A percentile compares a stretch with the other conserved stretches of the same genome.
phyloP scores from a whole-genome alignment of 129 eudicot genomes.

The Lactuca saligna region DNA sequence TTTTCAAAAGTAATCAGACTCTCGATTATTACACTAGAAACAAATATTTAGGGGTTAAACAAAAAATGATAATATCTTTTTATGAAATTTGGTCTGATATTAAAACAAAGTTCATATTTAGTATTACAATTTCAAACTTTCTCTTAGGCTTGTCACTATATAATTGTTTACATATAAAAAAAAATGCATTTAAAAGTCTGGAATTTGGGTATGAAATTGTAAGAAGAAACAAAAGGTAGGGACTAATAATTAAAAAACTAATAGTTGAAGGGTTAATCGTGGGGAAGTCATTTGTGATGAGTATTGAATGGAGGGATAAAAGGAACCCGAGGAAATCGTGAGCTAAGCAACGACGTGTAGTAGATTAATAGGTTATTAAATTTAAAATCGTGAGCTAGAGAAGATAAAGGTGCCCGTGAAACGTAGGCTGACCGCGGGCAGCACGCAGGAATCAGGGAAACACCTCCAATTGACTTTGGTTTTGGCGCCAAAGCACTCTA shows the following conservation, averaged over 20 bases:
- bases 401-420: slow-evolving; percentile 34
- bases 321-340: slow-evolving; percentile 74
- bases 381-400: background rate
- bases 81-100: background rate
- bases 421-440: slow-evolving; percentile 44
- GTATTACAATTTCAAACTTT: background rate
- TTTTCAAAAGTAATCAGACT: no score
- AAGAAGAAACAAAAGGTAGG: background rate
- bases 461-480: slow-evolving; percentile 36
- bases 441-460: slow-evolving; percentile 35
- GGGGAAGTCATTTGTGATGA: slow-evolving; percentile 4
- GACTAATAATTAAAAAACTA: slow-evolving; percentile 3
- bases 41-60: no score
- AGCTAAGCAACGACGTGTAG: slow-evolving; percentile 22
- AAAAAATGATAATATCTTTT: no score
- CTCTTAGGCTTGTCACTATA: background rate
- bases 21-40: no score
- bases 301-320: slow-evolving; percentile 28
- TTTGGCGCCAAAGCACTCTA: slow-evolving; percentile 38
- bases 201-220: background rate
- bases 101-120: background rate
- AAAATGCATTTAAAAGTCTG: background rate
- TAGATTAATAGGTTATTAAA: slow-evolving; percentile 12
- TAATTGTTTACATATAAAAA: background rate
- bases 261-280: slow-evolving; percentile 18